Base-by-base conservation (phyloP, 441 rosid genomes). In the Adansonia grandidieri region DNA sequence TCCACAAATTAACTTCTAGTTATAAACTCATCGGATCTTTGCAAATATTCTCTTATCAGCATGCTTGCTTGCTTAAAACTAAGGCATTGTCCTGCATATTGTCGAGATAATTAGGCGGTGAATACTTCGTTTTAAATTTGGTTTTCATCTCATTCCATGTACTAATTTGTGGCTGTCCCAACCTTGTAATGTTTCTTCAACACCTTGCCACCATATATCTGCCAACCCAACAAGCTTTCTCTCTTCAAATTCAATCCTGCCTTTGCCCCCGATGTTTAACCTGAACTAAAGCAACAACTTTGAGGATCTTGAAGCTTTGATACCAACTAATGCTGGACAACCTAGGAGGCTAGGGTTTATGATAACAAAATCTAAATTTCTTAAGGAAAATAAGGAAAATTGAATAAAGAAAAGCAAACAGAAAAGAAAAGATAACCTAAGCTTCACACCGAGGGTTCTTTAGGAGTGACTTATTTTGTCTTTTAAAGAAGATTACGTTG, bases 91-190 rank as follows among this genome's bases (percentile, higher is more conserved):
- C 48, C 48, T 8, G 48, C 20, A 13, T 65, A 17, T 63, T 63
- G 17, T 32, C 68, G 2, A 32, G 68, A 13, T 63, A 8, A 9
- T 51, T 73, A 2, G 15, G 5, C 15, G 54, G 56, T 6, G 44
- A 32, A n/a, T 57, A 60, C n/a, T 58, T 73, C 13, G 44, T 67
- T 24, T 50, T 37, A 14, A 61, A 1, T 15, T 14, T 45, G 24
- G 58, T 20, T 17, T 22, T 61, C 69, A 45, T 74, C 77, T 74
- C 69, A 4, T 11, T 19, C 14, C 13, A 42, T 37, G 51, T 56
- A 20, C 40, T 9, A 17, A 42, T 56, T 58, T 9, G 22, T 44
- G 62, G 58, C 48, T 63, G 45, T 50, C 58, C 8, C 44, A 11
- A 3, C 13, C 11, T 28, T 3, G 11, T 42, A 42, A 66, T 14